A percentile compares a stretch with the other conserved stretches of the same genome.
Conservation (phyloP, 306 rosid genomes). For the Phaseolus lunatus region DNA sequence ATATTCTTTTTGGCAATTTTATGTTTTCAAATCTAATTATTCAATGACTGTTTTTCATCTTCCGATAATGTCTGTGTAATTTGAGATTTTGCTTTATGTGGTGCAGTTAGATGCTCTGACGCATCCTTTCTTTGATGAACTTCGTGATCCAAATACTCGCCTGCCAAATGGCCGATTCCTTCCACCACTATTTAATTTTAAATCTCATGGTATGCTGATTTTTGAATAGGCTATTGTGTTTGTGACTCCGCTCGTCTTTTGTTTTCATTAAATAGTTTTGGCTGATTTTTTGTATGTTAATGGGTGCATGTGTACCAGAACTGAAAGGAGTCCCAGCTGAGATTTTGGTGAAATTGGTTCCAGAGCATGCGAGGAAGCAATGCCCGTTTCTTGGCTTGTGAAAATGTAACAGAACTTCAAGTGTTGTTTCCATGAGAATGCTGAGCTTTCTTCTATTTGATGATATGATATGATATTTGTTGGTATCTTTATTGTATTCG, state of each 20-base stretch:
- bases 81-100: slow-evolving; percentile 14
- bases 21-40: slow-evolving; percentile 24
- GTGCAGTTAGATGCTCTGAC: slow-evolving; percentile 88
- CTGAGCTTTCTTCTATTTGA: slow-evolving; percentile 47
- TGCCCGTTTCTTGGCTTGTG: slow-evolving; percentile 79
- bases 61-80: neutral
- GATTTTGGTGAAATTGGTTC: slow-evolving; percentile 83
- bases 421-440: slow-evolving; percentile 57
- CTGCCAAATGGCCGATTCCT: slow-evolving; percentile 95
- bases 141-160: slow-evolving; percentile 82
- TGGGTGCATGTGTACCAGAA: slow-evolving; percentile 56
- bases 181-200: slow-evolving; percentile 93
- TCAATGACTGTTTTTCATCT: slow-evolving; percentile 2
- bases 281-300: slow-evolving; percentile 25
- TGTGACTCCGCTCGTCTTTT: neutral
- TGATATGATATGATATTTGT: slow-evolving; percentile 55
- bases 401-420: slow-evolving; percentile 51
- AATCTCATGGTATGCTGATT: slow-evolving; percentile 77
- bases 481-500: slow-evolving; percentile 59
- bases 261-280: neutral
- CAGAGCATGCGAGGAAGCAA: slow-evolving; percentile 96
- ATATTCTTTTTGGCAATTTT: slow-evolving; percentile 23
- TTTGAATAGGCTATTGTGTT: neutral
- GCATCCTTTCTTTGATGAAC: slow-evolving; percentile 96
- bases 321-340: slow-evolving; percentile 84